Evolutionary conservation across 1,139 yeast species (phyloP), one percentile per base, ranked within the genome.

Genomic region (Wickerhamomyces sp.): DNA sequence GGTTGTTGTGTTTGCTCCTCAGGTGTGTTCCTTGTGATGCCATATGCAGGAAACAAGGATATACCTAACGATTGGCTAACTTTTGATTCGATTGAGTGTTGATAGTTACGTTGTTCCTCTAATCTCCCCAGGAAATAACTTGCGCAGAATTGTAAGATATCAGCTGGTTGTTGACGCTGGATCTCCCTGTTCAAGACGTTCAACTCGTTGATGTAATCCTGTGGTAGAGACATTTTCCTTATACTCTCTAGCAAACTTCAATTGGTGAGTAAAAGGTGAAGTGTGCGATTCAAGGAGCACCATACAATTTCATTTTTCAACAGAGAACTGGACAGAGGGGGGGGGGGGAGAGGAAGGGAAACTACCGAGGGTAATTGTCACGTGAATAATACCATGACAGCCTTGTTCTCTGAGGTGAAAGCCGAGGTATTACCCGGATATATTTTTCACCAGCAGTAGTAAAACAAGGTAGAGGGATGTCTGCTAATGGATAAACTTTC

Each of bases 71-170:
- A 72, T 2, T 70, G 66, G 36, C 61, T 61, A 4, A 79, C 79
- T 46, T 70, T 66, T 20, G 66, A 55, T 49, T 70, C 75, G 43
- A 70, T 74, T 31, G 61, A 62, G 76, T 77, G 75, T 38, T 73
- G 62, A 31, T 68, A 69, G 26, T 65, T 55, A 54, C 88, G 68
- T 54, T 80, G 85, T 26, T 72, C 68, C 46, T 75, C 80, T 41
- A 83, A 62, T 45, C 78, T 74, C 33, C 68, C 57, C 51, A 72
- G 72, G 63, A 83, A 83, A 58, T 78, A 80, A 55, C 78, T 73
- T 42, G 85, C 82, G 52, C 89, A 79, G 59, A 82, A 84, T 55
- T 83, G 89, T 42, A 83, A 59, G 21, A 82, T 65, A 54, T 83
- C 89, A 15, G 65, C 58, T 2, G 94, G 94, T 48, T 78, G 74